phyloP scores from a whole-genome alignment of 306 rosid species.

The Parietaria judaica region DNA sequence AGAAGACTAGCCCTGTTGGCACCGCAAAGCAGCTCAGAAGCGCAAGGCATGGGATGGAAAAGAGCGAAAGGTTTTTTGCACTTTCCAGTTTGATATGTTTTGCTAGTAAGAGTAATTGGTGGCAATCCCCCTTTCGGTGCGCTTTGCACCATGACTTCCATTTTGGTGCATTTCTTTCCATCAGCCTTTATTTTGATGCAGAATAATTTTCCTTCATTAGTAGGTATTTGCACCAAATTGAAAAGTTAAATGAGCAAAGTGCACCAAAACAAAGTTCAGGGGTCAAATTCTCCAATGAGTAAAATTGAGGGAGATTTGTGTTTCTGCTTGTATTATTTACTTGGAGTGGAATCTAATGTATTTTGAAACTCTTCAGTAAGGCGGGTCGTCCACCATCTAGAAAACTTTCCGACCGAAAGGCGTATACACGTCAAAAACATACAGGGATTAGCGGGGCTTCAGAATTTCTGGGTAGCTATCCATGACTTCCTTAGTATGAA shows the following conservation, averaged over 20 bases:
- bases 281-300: too few species aligned
- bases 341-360: conserved; percentile 24
- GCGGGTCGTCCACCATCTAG: conserved; percentile 98
- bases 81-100: conserved; percentile 20
- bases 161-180: too few species aligned
- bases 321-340: conserved; percentile 13
- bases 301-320: too few species aligned
- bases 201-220: too few species aligned
- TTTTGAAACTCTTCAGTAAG: conserved; percentile 57
- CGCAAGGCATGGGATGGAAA: conserved; percentile 71
- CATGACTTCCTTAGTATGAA: conserved; percentile 3
- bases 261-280: too few species aligned
- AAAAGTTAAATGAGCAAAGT: too few species aligned
- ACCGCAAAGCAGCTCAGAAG: conserved; percentile 97
- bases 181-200: too few species aligned
- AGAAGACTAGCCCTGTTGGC: conserved; percentile 68
- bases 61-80: conserved; percentile 61
- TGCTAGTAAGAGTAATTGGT: conserved; percentile 9
- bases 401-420: conserved; percentile 87
- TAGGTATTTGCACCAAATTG: too few species aligned
- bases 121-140: too few species aligned
- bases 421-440: conserved; percentile 88
- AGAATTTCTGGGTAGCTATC: conserved; percentile 69
- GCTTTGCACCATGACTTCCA: too few species aligned
- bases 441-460: conserved; percentile 51